phyloP scores from a whole-genome alignment of 2,329 filamentous ascomycete species.

The Hypoxylon sp. region DNA sequence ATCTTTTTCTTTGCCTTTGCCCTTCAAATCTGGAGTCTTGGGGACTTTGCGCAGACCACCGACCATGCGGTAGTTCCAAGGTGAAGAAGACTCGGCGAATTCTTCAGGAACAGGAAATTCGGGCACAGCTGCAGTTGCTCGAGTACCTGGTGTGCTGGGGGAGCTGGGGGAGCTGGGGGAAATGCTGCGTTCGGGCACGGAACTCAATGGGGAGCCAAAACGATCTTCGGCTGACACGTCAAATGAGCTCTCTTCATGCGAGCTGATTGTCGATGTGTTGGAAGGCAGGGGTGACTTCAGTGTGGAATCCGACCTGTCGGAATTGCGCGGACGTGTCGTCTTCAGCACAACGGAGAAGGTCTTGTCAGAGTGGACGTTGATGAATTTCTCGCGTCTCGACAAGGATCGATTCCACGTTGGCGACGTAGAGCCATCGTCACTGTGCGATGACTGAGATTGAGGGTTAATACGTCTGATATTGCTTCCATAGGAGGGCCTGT shows the following conservation, averaged over 20 bases:
- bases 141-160: slow-evolving; percentile 52
- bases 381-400: slow-evolving; percentile 58
- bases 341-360: slow-evolving; percentile 66
- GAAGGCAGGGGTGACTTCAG: slow-evolving; percentile 59
- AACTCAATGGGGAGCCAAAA: slow-evolving; percentile 62
- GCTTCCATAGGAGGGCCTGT: slow-evolving; percentile 54
- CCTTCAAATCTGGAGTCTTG: slow-evolving; percentile 55
- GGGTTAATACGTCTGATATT: slow-evolving; percentile 56
- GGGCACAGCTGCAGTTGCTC: slow-evolving; percentile 49
- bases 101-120: slow-evolving; percentile 55
- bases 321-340: slow-evolving; percentile 42
- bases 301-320: slow-evolving; percentile 50
- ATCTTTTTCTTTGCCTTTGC: slow-evolving; percentile 56
- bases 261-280: slow-evolving; percentile 59
- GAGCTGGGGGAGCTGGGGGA: too few species aligned
- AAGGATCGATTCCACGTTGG: slow-evolving; percentile 48
- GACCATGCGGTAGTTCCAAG: slow-evolving; percentile 66
- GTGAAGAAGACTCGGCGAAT: slow-evolving; percentile 51
- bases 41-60: slow-evolving; percentile 67
- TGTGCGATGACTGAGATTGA: slow-evolving; percentile 45
- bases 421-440: slow-evolving; percentile 44
- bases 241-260: slow-evolving; percentile 63
- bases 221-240: slow-evolving; percentile 60
- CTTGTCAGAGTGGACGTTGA: slow-evolving; percentile 67
- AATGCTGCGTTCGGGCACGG: slow-evolving; percentile 59